A percentile compares a stretch with the other conserved stretches of the same genome.
Evolutionary conservation across 2,329 filamentous ascomycete species (phyloP).

Genomic region (Cryphonectria parasitica): DNA sequence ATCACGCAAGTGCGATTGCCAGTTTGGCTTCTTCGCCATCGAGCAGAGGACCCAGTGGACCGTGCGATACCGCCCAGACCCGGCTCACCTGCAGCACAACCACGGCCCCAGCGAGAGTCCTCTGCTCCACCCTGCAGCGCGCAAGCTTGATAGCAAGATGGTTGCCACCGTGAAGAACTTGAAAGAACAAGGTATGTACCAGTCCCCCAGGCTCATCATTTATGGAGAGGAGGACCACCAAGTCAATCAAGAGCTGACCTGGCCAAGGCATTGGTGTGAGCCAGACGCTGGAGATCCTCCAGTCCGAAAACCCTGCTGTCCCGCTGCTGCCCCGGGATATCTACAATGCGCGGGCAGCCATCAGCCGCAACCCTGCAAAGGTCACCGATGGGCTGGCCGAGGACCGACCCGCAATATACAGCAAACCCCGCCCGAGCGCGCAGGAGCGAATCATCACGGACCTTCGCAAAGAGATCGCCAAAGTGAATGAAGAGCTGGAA

Average conservation of each 20-base stretch:
- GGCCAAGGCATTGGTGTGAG: constrained; percentile 63
- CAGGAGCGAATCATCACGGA: constrained; percentile 68
- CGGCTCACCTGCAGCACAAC: constrained; percentile 63
- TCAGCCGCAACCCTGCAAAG: constrained; percentile 67
- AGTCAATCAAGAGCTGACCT: constrained; percentile 37
- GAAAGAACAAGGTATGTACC: constrained; percentile 64
- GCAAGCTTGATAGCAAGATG: constrained; percentile 70
- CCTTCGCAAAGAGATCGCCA: constrained; percentile 62
- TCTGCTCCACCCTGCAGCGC: constrained; percentile 66
- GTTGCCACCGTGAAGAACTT: constrained; percentile 68
- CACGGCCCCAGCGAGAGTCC: constrained; percentile 70
- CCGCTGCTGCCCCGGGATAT: constrained; percentile 67
- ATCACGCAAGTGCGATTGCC: constrained; percentile 70
- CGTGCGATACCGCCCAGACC: constrained; percentile 65
- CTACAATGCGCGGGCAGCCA: constrained; percentile 69
- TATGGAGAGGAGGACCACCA: constrained; percentile 5
- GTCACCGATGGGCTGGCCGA: constrained; percentile 63
- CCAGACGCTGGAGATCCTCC: constrained; percentile 68
- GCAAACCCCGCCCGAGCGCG: constrained; percentile 65
- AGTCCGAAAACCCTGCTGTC: constrained; percentile 65
- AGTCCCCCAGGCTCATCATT: neutral
- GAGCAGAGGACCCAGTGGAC: constrained; percentile 71
- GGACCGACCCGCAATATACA: constrained; percentile 66
- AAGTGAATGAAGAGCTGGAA: constrained; percentile 59
- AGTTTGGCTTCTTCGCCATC: constrained; percentile 72